Evolutionary conservation across 2,329 filamentous ascomycete genomes (phyloP), one percentile per base, ranked within the genome.

Genomic region (Ploettnerulaceae sp.): DNA sequence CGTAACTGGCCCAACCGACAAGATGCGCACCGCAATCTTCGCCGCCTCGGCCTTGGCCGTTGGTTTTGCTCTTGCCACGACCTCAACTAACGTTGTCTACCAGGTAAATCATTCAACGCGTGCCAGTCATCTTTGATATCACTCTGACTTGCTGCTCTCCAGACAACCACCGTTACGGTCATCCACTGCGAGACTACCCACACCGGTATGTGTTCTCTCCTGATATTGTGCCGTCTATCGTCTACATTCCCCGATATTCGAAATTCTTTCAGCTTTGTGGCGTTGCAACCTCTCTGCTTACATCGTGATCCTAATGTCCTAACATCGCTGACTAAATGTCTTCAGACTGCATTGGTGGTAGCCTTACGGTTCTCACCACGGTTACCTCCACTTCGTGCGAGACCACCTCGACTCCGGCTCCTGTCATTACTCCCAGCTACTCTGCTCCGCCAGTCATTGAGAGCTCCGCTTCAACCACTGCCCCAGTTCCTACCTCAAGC

Each of bases 11-110:
- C 17, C 33, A n/a, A 34, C 41, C 32, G 43, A 36, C 29, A 48
- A 35, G 29, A 56, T 56, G 54, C 54, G 51, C 45, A 17, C 45
- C 45, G 51, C 54, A 33, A 28, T 54, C 43, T 12, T 51, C 48
- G 37, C 47, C 31, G 41, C 49, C 24, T 35, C 36, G 28, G 44
- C 38, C 31, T 11, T 49, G 22, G 45, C 41, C 29, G 14, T 45
- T 34, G 36, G 36, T 37, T 11, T 47, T 14, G 47, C 35, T 37
- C 18, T 29, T n/a, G 40, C 24, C 32, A 40, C 36, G 3, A 20
- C 21, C 21, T 24, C 29, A 15, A 50, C 47, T 21, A 36, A 43
- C 26, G 39, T 36, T 5, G 37, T 48, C 17, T 33, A n/a, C 21
- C 14, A n/a, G n/a, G n/a, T n/a, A n/a, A n/a, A n/a, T n/a, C n/a